Evolutionary conservation across 108 stramenopile genomes (phyloP), one percentile per base, ranked within the genome.

Genomic region (Nitzschia inconspicua): DNA sequence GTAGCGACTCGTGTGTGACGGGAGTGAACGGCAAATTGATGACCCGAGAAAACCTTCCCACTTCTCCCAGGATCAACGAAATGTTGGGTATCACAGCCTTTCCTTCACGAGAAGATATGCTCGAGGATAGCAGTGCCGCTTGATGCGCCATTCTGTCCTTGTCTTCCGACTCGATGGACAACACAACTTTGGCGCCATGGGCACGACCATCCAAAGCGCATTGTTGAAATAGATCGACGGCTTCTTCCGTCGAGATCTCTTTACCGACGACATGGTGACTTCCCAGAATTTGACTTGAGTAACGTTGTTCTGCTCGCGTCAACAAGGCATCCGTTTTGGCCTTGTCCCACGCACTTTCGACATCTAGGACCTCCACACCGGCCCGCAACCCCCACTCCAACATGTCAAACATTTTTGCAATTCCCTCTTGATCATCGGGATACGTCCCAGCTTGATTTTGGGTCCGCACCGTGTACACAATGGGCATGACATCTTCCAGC

Each of bases 391-490:
- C 95, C 67, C 88, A 80, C 18, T 77, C 65, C 30, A 95, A 65
- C 31, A 94, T 51, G 7, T 80, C 63, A 69, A 88, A 87, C 91
- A 96, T 94, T 62, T 81, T 61, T 22, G 73, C 23, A 47, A 95
- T 87, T 10, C 83, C 85, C 1, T 53, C 88, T 25, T 80, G 76
- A 57, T 94, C 95, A 64, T 96, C 95, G 26, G 89, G 94, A 75
- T 84, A 97, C 2, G 94, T 94, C 58, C 98, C 98, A 19, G 95
- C 94, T 75, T 98, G 98, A 50, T 86, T 66, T 34, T 73, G 69
- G 4, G 94, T 94, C 25, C 98, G 81, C 8, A 98, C 95, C 4
- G 98, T 98, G 63, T 91, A 97, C 5, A 97, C 94, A 50, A 97
- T 80, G 3, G 97, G 97, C 65, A 96, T 77, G 42, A 79, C 85